phyloP scores from a whole-genome alignment of 1,284 basidiomycete genomes.

The Coniophora puteana region DNA sequence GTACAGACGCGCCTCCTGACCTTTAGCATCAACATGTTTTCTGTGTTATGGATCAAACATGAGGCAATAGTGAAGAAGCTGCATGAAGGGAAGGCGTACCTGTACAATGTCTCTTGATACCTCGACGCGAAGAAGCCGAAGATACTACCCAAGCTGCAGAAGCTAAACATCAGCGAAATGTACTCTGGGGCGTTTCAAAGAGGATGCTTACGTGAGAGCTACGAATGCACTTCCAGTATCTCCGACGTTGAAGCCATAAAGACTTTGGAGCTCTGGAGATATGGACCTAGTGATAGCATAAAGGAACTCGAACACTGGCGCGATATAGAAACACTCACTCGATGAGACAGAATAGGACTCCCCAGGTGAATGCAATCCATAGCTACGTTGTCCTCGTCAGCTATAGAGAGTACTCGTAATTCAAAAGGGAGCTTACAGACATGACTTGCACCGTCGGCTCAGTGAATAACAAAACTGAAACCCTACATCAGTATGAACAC shows the following conservation, averaged over 20 bases:
- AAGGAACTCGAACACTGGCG: background rate
- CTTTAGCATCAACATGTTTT: slow-evolving; percentile 36
- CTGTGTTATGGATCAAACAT: slow-evolving; percentile 13
- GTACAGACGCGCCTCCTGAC: slow-evolving; percentile 63
- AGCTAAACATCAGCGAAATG: slow-evolving; percentile 4
- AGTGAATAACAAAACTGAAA: slow-evolving; percentile 54
- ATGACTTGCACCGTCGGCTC: slow-evolving; percentile 74
- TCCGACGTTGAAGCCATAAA: slow-evolving; percentile 51
- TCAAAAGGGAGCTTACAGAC: slow-evolving; percentile 40
- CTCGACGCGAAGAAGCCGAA: slow-evolving; percentile 25
- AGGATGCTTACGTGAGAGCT: slow-evolving; percentile 38
- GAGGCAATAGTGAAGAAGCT: slow-evolving; percentile 7
- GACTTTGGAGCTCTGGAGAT: slow-evolving; percentile 42
- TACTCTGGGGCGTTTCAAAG: background rate
- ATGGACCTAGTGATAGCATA: slow-evolving; percentile 43
- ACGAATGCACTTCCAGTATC: slow-evolving; percentile 48
- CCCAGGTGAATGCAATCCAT: slow-evolving; percentile 77
- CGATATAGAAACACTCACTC: slow-evolving; percentile 37
- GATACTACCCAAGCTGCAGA: slow-evolving; percentile 23
- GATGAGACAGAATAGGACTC: slow-evolving; percentile 65
- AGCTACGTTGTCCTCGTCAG: slow-evolving; percentile 33
- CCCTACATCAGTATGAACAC: background rate
- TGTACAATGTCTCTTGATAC: slow-evolving; percentile 50
- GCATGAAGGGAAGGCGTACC: slow-evolving; percentile 30
- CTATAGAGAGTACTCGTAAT: slow-evolving; percentile 1